phyloP scores from a whole-genome alignment of 805 yeast species.

The Ogataea pilisensis region DNA sequence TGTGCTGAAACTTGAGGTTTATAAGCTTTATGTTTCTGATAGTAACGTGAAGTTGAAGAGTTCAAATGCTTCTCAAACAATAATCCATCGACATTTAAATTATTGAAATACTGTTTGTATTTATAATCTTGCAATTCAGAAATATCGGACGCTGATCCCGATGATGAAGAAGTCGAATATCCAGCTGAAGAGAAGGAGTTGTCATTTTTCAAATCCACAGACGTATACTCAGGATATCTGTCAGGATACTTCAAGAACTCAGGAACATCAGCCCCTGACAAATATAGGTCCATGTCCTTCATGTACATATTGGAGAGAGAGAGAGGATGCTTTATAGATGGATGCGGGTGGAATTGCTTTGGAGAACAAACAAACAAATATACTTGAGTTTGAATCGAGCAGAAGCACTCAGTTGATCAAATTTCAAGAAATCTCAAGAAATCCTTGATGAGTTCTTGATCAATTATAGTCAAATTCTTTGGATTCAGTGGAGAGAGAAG shows the following conservation, averaged over 20 bases:
- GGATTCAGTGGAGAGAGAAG: too few species aligned
- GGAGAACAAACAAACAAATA: too few species aligned
- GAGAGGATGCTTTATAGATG: too few species aligned
- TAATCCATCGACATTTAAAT: conserved; percentile 23
- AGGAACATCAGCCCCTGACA: conserved; percentile 20
- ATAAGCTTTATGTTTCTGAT: conserved; percentile 17
- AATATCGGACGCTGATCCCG: not conserved
- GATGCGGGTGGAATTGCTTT: not conserved
- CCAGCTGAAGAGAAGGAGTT: too few species aligned
- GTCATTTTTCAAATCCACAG: conserved; percentile 1
- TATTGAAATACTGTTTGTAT: conserved; percentile 23
- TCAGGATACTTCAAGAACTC: conserved; percentile 16
- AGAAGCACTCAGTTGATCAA: too few species aligned
- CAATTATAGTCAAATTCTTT: too few species aligned
- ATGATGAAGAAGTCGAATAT: too few species aligned
- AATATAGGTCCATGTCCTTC: conserved; percentile 19
- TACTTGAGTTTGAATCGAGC: too few species aligned
- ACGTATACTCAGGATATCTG: conserved; percentile 14
- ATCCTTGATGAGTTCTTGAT: too few species aligned
- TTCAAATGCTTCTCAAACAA: conserved; percentile 16
- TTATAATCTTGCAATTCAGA: conserved; percentile 4
- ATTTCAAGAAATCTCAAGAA: too few species aligned
- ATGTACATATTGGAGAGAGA: not conserved
- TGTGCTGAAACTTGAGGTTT: conserved; percentile 8
- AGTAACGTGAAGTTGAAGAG: conserved; percentile 22